Evolutionary conservation across 1,139 yeast species (phyloP), one percentile per base, ranked within the genome.

Genomic region (Debaryomycetaceae sp.): DNA sequence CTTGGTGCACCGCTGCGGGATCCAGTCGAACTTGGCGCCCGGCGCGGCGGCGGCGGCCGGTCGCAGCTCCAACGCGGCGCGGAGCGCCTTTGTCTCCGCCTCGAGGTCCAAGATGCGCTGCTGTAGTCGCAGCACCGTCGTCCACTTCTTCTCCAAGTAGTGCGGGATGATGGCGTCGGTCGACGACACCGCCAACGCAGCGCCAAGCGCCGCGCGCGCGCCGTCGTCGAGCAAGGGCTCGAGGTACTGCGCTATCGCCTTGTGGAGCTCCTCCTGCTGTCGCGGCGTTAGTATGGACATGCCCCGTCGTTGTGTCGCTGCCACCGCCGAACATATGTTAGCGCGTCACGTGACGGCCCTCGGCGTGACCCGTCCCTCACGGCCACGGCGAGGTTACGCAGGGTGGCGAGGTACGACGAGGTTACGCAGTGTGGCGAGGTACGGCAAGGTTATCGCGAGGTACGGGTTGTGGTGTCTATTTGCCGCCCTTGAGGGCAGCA

Each of bases 141-240:
- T 71, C 97, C 97, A 89, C 58, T 88, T 89, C 57, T 81, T 83
- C 44, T 84, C 93, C 26, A 89, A 61, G 31, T 82, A 63, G 37
- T 67, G 58, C 32, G 77, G 69, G 12, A 73, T 65, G 2, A 62
- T 44, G 12, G 42, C 46, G 21, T 48, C 43, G 16, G 27, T 29
- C 2, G 34, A 18, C 25, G 46, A 46, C 2, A 27, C 28, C 5
- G 38, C 17, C 6, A 24, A 21, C 11, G 28, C 23, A 25, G n/a
- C 17, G n/a, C 23, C 21, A 6, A 16, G 12, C 5, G 20, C 29
- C 12, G 17, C 4, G 5, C 14, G 6, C 22, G 42, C 40, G 23
- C 38, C 32, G 15, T 45, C 50, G n/a, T 34, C 37, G 20, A 51
- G 30, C 15, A 58, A 39, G 4, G 73, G 70, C 37, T 58, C 55